A percentile compares a stretch with the other conserved stretches of the same genome.
Conservation (phyloP, 2,329 filamentous ascomycete genomes). For the Alternaria metachromatica region DNA sequence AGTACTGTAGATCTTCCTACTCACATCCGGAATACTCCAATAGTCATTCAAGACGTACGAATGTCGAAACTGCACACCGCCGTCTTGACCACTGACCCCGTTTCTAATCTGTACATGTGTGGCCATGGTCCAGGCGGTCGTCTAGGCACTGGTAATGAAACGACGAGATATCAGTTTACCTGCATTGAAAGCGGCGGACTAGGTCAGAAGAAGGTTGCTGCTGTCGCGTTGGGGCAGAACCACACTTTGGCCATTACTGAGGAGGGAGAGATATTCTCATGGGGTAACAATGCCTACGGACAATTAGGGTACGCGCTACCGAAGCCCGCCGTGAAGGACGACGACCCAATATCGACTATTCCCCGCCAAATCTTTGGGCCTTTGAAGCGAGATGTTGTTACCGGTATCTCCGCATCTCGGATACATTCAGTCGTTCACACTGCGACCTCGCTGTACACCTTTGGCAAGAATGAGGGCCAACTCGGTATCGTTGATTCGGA, state of each 20-base stretch:
- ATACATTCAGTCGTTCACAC: conserved; percentile 93
- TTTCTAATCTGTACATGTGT: conserved; percentile 90
- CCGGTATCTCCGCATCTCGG: conserved; percentile 85
- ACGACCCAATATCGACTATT: conserved; percentile 80
- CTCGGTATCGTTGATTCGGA: conserved; percentile 94
- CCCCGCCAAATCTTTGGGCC: conserved; percentile 92
- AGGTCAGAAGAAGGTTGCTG: conserved; percentile 73
- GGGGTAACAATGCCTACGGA: conserved; percentile 86
- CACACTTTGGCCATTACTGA: conserved; percentile 85
- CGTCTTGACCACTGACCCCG: conserved; percentile 82
- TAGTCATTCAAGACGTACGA: conserved; percentile 79
- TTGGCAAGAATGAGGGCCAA: conserved; percentile 94
- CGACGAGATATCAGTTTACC: conserved; percentile 83
- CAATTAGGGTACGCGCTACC: conserved; percentile 88
- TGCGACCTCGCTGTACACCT: conserved; percentile 81
- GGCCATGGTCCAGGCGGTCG: conserved; percentile 91
- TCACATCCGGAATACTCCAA: conserved; percentile 72
- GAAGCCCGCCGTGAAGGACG: conserved; percentile 69
- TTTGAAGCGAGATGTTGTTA: conserved; percentile 81
- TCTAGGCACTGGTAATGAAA: conserved; percentile 87
- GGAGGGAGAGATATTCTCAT: conserved; percentile 91
- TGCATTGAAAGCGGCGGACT: conserved; percentile 79
- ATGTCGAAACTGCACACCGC: conserved; percentile 94
- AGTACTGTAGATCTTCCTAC: conserved; percentile 69
- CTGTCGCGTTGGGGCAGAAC: conserved; percentile 88